Percentiles rank a stretch among this genome's conserved stretches.
These are phyloP conservation scores for Cephalotrichum gorgonifer DNA, from an alignment of 2,329 filamentous ascomycete species.

Conservation along the genomic window DNA sequence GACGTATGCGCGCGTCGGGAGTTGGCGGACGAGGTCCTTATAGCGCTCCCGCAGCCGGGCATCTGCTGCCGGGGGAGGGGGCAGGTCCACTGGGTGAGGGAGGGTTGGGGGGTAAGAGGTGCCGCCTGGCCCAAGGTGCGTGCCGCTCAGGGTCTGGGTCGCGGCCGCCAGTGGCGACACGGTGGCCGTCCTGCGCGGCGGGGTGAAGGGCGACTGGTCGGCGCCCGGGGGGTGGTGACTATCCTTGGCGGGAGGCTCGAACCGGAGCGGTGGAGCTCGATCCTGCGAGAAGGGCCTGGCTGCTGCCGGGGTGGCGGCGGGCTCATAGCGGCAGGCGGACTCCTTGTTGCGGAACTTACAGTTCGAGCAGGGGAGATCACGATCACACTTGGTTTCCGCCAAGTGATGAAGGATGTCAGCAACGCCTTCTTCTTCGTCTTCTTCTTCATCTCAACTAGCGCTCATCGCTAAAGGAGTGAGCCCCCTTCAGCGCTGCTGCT, in stretches of 20 bases:
- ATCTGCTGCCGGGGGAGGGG: background rate
- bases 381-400: conserved; percentile 45
- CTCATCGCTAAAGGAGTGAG: too few species aligned
- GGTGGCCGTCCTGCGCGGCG: background rate
- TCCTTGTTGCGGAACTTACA: conserved; percentile 47
- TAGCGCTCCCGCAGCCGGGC: conserved; percentile 39
- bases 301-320: conserved; percentile 15
- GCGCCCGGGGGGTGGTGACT: background rate
- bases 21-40: conserved; percentile 44
- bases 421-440: too few species aligned
- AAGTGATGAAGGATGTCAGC: background rate
- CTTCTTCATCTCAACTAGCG: too few species aligned
- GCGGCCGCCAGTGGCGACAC: conserved; percentile 4
- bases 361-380: conserved; percentile 48
- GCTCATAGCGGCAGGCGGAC: conserved; percentile 46
- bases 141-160: background rate
- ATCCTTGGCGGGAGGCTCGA: background rate
- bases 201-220: background rate
- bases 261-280: background rate
- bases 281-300: background rate
- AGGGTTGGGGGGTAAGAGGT: too few species aligned
- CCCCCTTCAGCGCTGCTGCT: too few species aligned
- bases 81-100: too few species aligned
- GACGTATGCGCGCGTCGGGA: conserved; percentile 43
- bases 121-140: background rate